Base-by-base conservation (phyloP, 108 stramenopile genomes). In the Seminavis robusta region DNA sequence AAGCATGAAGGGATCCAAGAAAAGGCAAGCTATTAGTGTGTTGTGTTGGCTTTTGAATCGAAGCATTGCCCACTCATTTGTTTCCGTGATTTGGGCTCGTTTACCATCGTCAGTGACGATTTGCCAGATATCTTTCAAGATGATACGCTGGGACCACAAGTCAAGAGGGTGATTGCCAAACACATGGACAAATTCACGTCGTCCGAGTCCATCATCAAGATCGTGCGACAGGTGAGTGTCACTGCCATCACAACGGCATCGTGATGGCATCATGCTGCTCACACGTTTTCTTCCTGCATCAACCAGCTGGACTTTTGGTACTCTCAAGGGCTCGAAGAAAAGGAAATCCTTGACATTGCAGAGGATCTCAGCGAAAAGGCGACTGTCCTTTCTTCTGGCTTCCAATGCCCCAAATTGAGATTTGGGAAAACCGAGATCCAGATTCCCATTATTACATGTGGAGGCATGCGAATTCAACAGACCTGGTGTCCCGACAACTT, bases 371-470 rank as follows among this genome's bases (percentile, higher is more conserved):
- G 53, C 24, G 39, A 47, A 4, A 59, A 20, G 51, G 21, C 61
- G 31, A 10, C 48, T 39, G 15, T 25, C 17, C 26, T 20, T 9
- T 1, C 9, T 33, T 26, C 50, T 32, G 27, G 26, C 3, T 75
- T 72, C 40, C 47, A 46, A n/a, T 45, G 74, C 0, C 81, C 81
- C 27, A 75, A 58, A 28, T 71, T 78, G 3, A 56, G 85, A 42
- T 90, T 80, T 66, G 88, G 88, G 1, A 41, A 49, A 4, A 90
- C 88, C 16, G 79, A 80, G 48, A 41, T 90, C 1, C 56, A 72
- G 50, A 90, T 90, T 75, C 83, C 88, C 19, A 78, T 84, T 38
- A 52, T 90, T 21, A 87, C 85, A 4, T 83, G 78, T 46, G 88
- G 88, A 7, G 85, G 79, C 20, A 77, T 77, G 79, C 62, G 63